Evolutionary conservation across 1,139 yeast genomes (phyloP), one percentile per base, ranked within the genome.

Genomic region (Lodderomyces theae): DNA sequence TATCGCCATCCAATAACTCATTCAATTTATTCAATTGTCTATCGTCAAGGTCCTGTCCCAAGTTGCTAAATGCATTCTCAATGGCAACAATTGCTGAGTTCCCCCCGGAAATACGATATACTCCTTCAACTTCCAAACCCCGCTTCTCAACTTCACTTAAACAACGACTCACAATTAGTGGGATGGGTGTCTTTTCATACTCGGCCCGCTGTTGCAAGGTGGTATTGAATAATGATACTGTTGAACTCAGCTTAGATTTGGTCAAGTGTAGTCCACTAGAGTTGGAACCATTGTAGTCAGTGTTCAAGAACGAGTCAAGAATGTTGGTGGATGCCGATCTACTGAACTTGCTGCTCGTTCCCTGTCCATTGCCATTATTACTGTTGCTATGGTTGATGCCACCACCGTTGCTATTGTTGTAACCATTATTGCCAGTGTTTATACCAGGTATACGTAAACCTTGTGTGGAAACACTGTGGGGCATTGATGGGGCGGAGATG

Each of bases 81-180:
- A 77, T 67, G 22, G 75, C 67, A 42, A 77, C 82, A 49, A 87
- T 79, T 40, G 88, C 87, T 11, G 92, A 79, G 44, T 85, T 79
- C 5, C 92, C 89, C 2, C 97, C 98, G 17, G 95, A 85, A 49
- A 90, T 85, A 52, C 98, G 75, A 64, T 92, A 92, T 31, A 92
- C 76, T 5, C 98, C 98, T 61, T 90, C 97, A 58, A 72, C 66
- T 37, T 73, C 80, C 51, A 86, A 58, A 8, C 95, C 90, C 48
- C 89, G 68, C 34, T 60, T 57, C 62, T 90, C 96, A 38, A 92
- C 88, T 53, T 85, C 95, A 29, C 69, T 66, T n/a, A 89, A 64
- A 63, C 97, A 88, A 43, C 80, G 72, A 10, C 82, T 69, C 10
- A 92, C 74, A 34, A 92, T 78, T 46, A 79, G 61, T 5, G 98